Evolutionary conservation across 106 monocot genomes (phyloP).

Genomic region (Chionographis japonica): DNA sequence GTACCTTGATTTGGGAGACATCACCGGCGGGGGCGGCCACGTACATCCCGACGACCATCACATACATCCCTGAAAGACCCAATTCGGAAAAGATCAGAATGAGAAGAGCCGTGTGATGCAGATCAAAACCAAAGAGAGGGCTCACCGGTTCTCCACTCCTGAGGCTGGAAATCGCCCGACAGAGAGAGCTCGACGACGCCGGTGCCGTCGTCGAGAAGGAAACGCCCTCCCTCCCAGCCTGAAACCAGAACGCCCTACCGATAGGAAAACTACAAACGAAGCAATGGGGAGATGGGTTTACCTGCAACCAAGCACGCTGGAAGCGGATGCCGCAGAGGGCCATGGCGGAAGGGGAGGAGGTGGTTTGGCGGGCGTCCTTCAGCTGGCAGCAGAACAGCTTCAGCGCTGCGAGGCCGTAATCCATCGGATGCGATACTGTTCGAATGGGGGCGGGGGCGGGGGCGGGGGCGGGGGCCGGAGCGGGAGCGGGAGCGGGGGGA

Average conservation of each 20-base stretch:
- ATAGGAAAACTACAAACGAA: not conserved
- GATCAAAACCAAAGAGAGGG: not conserved
- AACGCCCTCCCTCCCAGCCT: constrained; percentile 20
- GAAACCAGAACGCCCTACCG: constrained; percentile 58
- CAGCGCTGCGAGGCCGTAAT: constrained; percentile 75
- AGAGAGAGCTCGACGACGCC: constrained; percentile 50
- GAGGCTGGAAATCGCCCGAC: constrained; percentile 17
- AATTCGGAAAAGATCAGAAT: not conserved
- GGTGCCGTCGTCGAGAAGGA: constrained; percentile 79
- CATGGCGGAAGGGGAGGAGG: constrained; percentile 12
- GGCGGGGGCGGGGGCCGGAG: too few relatives aligned
- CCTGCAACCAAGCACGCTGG: constrained; percentile 88
- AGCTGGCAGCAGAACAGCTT: constrained; percentile 70
- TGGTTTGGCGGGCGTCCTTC: constrained; percentile 18
- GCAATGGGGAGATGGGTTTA: not conserved
- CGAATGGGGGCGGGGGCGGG: too few relatives aligned
- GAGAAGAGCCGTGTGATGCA: not conserved
- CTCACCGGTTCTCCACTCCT: constrained; percentile 43
- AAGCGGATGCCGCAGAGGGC: constrained; percentile 66
- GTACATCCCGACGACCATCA: constrained; percentile 63
- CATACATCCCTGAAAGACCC: constrained; percentile 55
- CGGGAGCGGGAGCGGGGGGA: too few relatives aligned
- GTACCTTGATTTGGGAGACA: constrained; percentile 38
- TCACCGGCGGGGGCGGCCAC: constrained; percentile 5
- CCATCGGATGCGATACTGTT: constrained; percentile 24